These are phyloP conservation scores for Smallanthus sonchifolius DNA, from an alignment of 129 eudicot genomes.

Conservation along the genomic window DNA sequence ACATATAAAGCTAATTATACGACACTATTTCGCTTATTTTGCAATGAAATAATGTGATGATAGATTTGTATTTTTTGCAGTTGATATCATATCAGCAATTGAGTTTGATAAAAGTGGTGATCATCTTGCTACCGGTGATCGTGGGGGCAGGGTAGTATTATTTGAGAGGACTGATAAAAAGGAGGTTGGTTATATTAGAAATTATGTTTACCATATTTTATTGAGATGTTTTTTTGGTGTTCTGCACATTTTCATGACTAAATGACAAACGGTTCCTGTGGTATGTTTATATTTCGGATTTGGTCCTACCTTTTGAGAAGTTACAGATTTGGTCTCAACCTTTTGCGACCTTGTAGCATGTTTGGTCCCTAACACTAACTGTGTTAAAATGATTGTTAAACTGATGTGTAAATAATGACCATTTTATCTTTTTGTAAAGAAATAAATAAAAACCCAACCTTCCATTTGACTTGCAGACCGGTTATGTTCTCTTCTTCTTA, in stretches of 20 bases:
- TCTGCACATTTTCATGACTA: not conserved
- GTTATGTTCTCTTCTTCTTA: not conserved
- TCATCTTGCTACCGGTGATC: slow-evolving; percentile 99
- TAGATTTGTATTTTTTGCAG: slow-evolving; percentile 35
- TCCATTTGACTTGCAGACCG: not conserved
- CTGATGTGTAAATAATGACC: not conserved
- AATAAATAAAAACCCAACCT: not conserved
- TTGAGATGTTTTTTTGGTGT: not conserved
- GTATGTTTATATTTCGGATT: not conserved
- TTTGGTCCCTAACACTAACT: not conserved
- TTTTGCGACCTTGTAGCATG: not conserved
- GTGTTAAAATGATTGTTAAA: not conserved
- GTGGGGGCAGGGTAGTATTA: slow-evolving; percentile 97
- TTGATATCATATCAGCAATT: slow-evolving; percentile 91
- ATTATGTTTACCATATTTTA: not conserved
- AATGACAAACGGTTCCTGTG: not conserved
- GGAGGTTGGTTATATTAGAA: slow-evolving; percentile 51
- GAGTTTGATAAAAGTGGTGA: slow-evolving; percentile 98
- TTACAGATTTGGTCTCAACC: too few relatives aligned
- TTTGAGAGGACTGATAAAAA: slow-evolving; percentile 92
- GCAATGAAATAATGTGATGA: slow-evolving; percentile 5
- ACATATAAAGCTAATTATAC: too few relatives aligned
- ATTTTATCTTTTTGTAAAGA: not conserved
- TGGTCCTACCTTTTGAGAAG: not conserved
- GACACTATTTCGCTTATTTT: not conserved